Evolutionary conservation across 176 grass and related monocot species (phyloP).

Genomic region (Zoysia pacifica): DNA sequence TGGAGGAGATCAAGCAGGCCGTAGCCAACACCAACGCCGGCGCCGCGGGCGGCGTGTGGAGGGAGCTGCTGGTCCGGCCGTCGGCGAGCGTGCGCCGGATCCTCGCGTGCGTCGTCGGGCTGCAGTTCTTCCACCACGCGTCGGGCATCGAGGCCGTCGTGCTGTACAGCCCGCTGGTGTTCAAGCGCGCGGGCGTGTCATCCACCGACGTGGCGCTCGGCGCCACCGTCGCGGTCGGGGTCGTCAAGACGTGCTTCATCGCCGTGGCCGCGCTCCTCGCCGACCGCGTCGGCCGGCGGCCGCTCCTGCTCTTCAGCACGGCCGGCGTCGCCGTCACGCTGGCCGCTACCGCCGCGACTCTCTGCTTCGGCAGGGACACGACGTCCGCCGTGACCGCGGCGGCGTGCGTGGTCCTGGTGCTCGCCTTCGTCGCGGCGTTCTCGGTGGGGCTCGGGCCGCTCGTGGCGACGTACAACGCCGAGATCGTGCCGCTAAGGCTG

Average conservation of each 20-base stretch:
- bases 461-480: slow-evolving; percentile 28
- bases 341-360: not conserved
- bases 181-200: slow-evolving; percentile 37
- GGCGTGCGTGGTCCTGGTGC: slow-evolving; percentile 14
- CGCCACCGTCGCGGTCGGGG: slow-evolving; percentile 33
- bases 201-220: slow-evolving; percentile 23
- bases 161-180: slow-evolving; percentile 53
- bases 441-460: slow-evolving; percentile 40
- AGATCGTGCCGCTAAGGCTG: slow-evolving; percentile 53
- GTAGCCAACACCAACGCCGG: not conserved
- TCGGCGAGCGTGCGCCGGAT: slow-evolving; percentile 27
- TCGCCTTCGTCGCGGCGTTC: slow-evolving; percentile 39
- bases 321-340: slow-evolving; percentile 21
- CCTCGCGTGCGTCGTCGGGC: slow-evolving; percentile 16
- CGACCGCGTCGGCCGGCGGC: slow-evolving; percentile 46
- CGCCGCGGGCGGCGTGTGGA: not conserved
- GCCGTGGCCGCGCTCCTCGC: slow-evolving; percentile 35
- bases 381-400: no score
- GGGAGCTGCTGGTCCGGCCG: not conserved
- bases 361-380: not conserved
- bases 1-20: slow-evolving; percentile 44
- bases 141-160: slow-evolving; percentile 49
- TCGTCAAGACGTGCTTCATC: slow-evolving; percentile 34
- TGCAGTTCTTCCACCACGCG: slow-evolving; percentile 45
- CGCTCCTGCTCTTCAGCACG: slow-evolving; percentile 42